Conservation (phyloP, 345 rosid species). For the Limnanthes douglasii region DNA sequence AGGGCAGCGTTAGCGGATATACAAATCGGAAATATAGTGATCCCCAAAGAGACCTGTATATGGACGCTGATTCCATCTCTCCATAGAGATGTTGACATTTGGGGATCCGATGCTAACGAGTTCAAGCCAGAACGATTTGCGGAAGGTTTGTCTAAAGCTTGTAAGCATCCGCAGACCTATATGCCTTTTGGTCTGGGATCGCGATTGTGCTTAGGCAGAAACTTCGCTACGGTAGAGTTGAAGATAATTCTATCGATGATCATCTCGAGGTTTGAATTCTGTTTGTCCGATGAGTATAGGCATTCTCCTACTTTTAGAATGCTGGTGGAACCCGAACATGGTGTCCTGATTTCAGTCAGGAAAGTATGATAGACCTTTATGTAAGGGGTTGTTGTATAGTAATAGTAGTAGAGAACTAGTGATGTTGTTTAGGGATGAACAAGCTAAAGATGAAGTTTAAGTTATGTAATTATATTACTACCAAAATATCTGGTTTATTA, state of each 20-base stretch:
- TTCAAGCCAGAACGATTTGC: constrained; percentile 62
- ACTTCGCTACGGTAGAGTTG: constrained; percentile 55
- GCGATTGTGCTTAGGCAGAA: constrained; percentile 54
- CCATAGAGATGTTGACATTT: constrained; percentile 44
- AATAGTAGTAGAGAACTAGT: too few relatives aligned
- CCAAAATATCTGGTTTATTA: too few relatives aligned
- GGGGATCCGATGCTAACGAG: constrained; percentile 65
- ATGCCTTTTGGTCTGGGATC: constrained; percentile 72
- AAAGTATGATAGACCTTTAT: too few relatives aligned
- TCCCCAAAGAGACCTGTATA: constrained; percentile 44
- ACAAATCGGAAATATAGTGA: constrained; percentile 29
- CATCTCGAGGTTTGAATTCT: constrained; percentile 49
- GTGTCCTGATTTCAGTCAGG: constrained; percentile 40
- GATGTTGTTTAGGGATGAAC: too few relatives aligned
- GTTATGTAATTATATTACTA: too few relatives aligned
- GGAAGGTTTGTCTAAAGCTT: constrained; percentile 56
- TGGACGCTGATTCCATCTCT: constrained; percentile 45
- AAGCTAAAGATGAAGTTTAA: too few relatives aligned
- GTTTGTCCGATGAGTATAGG: constrained; percentile 44
- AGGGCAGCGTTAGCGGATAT: constrained; percentile 54
- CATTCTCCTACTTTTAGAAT: constrained; percentile 56
- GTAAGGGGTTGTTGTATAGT: too few relatives aligned
- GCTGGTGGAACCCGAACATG: constrained; percentile 67
- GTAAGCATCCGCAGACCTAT: constrained; percentile 50
- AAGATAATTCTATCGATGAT: constrained; percentile 42